Base-by-base conservation (phyloP, 192 early-diverging fungal species). In the Mortierella claussenii region DNA sequence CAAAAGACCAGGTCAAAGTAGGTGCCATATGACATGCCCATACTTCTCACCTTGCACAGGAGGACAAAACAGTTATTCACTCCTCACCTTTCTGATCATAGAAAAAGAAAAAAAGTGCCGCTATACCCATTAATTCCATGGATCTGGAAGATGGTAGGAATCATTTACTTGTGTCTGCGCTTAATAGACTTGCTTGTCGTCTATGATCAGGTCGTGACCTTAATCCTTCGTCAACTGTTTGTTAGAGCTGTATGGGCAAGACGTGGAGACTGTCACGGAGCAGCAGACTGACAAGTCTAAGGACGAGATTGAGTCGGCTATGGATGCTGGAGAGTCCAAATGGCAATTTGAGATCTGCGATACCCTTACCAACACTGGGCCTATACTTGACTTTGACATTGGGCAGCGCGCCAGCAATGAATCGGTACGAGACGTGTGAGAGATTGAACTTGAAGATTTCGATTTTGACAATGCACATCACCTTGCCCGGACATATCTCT, bases 301-400 rank as follows among this genome's bases (percentile, higher is more conserved):
- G 47, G 70, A 65, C n/a, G 70, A 82, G 17, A 55, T 63, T 42
- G 34, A 42, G 46, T 58, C 49, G n/a, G 65, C 40, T 9, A 65
- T 55, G 71, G 47, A 49, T 37, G 46, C 61, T 60, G 80, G 70
- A 36, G 71, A 60, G 2, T 65, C 62, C 50, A 73, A 80, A 8
- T 88, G 90, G 69, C 79, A 68, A 7, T 89, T 92, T 59, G 79
- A 82, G n/a, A 86, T 97, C 0, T 88, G 87, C 55, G 96, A 97
- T 75, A 86, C 87, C 11, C 69, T 98, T 1, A 61, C 90, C 17
- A 90, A 91, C 59, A 90, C 89, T 0, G 95, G 95, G 3, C 89
- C 95, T 7, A 88, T 96, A 43, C 79, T 85, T 1, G 90, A 87
- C 59, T 86, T 93, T 79, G 89, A 87, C 10, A 81, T 94, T 27